Evolutionary conservation across 1,284 basidiomycete genomes (phyloP).

Genomic region (Marasmius sp.): DNA sequence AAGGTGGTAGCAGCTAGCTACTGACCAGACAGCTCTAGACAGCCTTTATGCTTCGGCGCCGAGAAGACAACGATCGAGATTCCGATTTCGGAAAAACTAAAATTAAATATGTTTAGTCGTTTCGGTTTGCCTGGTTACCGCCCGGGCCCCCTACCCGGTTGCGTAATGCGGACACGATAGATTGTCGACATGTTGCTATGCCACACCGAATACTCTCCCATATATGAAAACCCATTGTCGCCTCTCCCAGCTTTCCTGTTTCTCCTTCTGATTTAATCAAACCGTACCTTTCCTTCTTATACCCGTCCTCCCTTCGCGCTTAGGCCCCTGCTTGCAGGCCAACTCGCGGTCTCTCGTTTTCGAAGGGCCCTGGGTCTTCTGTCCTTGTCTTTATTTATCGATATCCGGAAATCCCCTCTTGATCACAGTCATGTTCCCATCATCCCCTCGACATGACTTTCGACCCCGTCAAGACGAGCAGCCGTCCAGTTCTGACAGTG

Average conservation of each 20-base stretch:
- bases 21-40: too few relatives aligned
- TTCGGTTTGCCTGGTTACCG: not conserved
- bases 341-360: constrained; percentile 2
- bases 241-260: too few relatives aligned
- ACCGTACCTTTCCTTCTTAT: not conserved
- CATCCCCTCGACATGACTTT: not conserved
- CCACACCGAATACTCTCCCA: not conserved
- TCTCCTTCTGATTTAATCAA: not conserved
- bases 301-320: not conserved
- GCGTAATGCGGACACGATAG: too few relatives aligned
- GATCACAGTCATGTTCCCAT: not conserved
- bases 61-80: too few relatives aligned
- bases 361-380: not conserved
- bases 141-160: not conserved
- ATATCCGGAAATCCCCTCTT: not conserved
- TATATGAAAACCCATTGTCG: not conserved
- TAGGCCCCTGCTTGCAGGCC: not conserved
- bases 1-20: too few relatives aligned
- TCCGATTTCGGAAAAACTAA: too few relatives aligned
- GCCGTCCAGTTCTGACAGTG: not conserved
- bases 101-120: too few relatives aligned
- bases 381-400: not conserved
- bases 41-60: too few relatives aligned
- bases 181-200: not conserved
- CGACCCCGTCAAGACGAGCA: not conserved